These are phyloP conservation scores for Boeremia exigua DNA, from an alignment of 2,329 filamentous ascomycete genomes.

Conservation along the genomic window DNA sequence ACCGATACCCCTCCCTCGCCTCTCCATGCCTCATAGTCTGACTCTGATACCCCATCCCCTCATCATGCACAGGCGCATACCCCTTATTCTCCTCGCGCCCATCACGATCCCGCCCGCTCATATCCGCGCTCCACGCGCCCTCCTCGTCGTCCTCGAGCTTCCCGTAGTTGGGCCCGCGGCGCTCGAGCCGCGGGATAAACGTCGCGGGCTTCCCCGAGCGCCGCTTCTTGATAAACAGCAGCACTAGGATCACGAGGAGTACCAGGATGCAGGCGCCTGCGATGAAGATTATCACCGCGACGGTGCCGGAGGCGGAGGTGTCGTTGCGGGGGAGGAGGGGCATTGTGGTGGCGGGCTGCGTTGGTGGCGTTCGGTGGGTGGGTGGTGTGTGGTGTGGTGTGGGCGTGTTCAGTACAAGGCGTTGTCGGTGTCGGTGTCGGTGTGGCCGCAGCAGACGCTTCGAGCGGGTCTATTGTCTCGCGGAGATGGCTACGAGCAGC, in stretches of 20 bases:
- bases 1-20: slow-evolving; percentile 6
- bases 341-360: neutral
- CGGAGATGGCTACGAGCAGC: no score
- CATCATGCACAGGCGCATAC: slow-evolving; percentile 12
- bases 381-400: neutral
- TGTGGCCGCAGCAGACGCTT: no score
- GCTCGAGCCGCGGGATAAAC: slow-evolving; percentile 2
- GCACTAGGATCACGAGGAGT: slow-evolving; percentile 7
- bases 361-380: neutral
- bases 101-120: neutral
- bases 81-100: neutral
- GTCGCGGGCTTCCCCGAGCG: neutral
- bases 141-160: slow-evolving; percentile 15
- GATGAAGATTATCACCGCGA: slow-evolving; percentile 10
- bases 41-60: slow-evolving; percentile 15
- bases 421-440: no score
- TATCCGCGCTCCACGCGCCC: slow-evolving; percentile 14
- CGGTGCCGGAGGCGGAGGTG: slow-evolving; percentile 1
- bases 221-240: slow-evolving; percentile 9
- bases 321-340: neutral
- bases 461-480: no score
- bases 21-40: slow-evolving; percentile 7
- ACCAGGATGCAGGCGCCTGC: slow-evolving; percentile 11
- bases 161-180: slow-evolving; percentile 3
- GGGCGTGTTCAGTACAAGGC: no score